These are phyloP conservation scores for Uncinocarpus reesii DNA, from an alignment of 2,329 filamentous ascomycete genomes.

Conservation along the genomic window DNA sequence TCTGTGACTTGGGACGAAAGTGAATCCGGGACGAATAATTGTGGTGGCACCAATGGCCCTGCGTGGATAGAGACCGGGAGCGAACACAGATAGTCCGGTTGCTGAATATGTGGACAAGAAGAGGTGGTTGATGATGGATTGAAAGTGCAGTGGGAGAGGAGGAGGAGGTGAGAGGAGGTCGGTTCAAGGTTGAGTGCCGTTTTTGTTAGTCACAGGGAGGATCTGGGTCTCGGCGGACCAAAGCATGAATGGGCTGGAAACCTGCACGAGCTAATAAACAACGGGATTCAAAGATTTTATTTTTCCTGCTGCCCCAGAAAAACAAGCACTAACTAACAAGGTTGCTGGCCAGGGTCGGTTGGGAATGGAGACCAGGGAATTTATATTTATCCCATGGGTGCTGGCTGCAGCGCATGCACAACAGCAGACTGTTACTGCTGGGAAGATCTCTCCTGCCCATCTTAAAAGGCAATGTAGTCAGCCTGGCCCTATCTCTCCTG, in stretches of 20 bases:
- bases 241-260: too few species aligned
- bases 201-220: conserved; percentile 4
- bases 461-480: not conserved
- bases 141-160: not conserved
- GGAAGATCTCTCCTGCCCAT: too few species aligned
- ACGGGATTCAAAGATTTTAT: not conserved
- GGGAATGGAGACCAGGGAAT: too few species aligned
- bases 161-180: not conserved
- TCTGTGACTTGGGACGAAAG: not conserved
- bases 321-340: conserved; percentile 8
- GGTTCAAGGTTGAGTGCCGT: not conserved
- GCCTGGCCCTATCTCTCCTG: not conserved
- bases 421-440: too few species aligned
- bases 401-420: not conserved
- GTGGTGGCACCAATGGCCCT: not conserved
- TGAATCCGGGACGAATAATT: too few species aligned
- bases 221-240: not conserved
- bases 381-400: too few species aligned
- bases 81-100: too few species aligned
- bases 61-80: too few species aligned
- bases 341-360: conserved; percentile 1
- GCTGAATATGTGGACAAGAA: not conserved
- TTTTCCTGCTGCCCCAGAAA: not conserved
- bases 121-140: not conserved
- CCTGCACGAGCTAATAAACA: too few species aligned